Percentiles rank a stretch among this genome's conserved stretches.
phyloP scores from a whole-genome alignment of 2,329 filamentous ascomycete species.

The Emergomyces pasteurianus region DNA sequence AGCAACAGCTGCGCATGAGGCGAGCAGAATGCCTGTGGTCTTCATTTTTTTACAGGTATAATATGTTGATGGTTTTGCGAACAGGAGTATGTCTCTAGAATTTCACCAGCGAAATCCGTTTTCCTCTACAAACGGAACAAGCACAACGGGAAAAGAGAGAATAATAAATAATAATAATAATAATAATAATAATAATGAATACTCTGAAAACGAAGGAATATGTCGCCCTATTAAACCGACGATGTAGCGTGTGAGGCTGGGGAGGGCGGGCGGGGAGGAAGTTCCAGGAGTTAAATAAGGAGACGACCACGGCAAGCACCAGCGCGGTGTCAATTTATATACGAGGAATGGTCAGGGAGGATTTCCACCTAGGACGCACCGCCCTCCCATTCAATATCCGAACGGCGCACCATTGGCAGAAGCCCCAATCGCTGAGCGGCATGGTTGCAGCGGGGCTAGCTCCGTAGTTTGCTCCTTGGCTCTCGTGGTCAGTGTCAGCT shows the following conservation, averaged over 20 bases:
- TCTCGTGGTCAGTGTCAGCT: not conserved
- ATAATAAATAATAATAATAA: not conserved
- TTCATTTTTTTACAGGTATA: conserved; percentile 3
- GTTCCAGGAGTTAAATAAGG: not conserved
- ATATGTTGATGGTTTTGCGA: not conserved
- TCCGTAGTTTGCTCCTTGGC: not conserved
- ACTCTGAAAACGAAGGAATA: not conserved
- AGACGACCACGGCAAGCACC: not conserved
- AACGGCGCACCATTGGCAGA: not conserved
- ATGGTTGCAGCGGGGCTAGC: not conserved
- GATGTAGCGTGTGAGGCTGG: not conserved
- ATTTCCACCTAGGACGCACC: not conserved
- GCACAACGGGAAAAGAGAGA: no score
- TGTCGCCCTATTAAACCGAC: not conserved
- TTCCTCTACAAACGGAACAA: no score
- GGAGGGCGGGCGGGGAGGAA: not conserved
- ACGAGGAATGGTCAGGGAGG: not conserved
- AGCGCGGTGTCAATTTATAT: not conserved
- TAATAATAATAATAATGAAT: not conserved
- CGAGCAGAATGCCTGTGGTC: not conserved
- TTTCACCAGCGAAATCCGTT: not conserved
- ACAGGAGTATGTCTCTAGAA: not conserved
- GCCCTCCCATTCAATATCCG: not conserved
- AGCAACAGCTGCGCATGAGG: conserved; percentile 1
- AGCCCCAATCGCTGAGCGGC: not conserved